Evolutionary conservation across 2,329 filamentous ascomycete species (phyloP), one percentile per base, ranked within the genome.

Genomic region (Penicillium sclerotiorum): DNA sequence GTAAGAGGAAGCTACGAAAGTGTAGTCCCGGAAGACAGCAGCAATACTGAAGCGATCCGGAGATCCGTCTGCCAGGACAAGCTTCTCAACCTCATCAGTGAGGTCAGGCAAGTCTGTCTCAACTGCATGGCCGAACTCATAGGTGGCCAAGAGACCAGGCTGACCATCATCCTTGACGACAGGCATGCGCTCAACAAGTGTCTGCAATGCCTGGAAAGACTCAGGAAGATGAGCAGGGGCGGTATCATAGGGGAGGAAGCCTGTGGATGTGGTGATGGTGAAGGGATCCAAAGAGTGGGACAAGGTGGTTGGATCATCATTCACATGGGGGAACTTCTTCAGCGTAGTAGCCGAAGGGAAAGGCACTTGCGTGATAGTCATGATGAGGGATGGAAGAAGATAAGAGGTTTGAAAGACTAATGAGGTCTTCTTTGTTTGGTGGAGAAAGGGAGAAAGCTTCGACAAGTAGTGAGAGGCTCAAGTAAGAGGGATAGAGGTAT

Each of bases 11-110:
- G 91, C 88, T 23, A 96, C 75, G 78, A 96, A 96, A 12, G 88
- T 89, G 70, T 96, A 96, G 75, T 96, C 92, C 17, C 92, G 82
- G 71, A 96, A 96, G 40, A 95, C 75, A 27, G 91, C 91, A 63
- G 92, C 94, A 77, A 95, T 85, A 51, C 90, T 75, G 13, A 87
- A 87, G 32, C 93, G 79, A 72, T 96, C 86, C 53, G 85, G 76
- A 60, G 81, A 78, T 60, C 80, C 72, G 57, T 72, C 69, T 8
- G 63, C 50, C 8, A 70, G 62, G 28, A 70, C 60, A 22, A 88
- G 87, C 70, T 84, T 83, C 63, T 94, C 87, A 49, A 96, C 80
- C 58, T 83, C 79, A 5, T 78, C 78, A 1, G 87, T 89, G 40
- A 96, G 77, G 70, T 96, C 89, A 13, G 89, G 87, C 40, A 96